Percentiles rank a stretch among this genome's conserved stretches.
Evolutionary conservation across 768 basidiomycete genomes (phyloP).

Genomic region (Phallus indusiatus): DNA sequence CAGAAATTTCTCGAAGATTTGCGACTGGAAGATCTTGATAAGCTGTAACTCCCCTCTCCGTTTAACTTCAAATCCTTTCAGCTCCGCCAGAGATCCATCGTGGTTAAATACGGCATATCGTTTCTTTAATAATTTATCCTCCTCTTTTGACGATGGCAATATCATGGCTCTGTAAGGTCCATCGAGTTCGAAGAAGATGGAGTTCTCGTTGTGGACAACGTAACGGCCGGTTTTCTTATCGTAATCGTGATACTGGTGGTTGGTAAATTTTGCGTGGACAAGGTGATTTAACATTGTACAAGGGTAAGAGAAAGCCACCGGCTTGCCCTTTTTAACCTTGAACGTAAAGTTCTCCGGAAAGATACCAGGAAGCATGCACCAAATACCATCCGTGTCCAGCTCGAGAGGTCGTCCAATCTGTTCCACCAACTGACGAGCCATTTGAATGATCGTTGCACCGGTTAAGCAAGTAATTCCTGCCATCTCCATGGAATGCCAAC

Average conservation of each 20-base stretch:
- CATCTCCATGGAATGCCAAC: constrained; percentile 99
- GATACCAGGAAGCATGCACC: constrained; percentile 98
- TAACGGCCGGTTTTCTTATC: constrained; percentile 81
- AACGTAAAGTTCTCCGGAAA: constrained; percentile 99
- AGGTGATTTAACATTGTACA: constrained; percentile 99
- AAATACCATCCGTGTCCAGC: constrained; percentile 97
- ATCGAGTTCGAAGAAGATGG: constrained; percentile 98
- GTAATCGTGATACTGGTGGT: constrained; percentile 94
- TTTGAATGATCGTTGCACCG: constrained; percentile 96
- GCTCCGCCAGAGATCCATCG: constrained; percentile 92
- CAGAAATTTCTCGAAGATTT: constrained; percentile 96
- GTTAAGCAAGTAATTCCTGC: constrained; percentile 98
- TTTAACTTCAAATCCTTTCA: constrained; percentile 99
- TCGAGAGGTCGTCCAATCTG: constrained; percentile 97
- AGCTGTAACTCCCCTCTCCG: constrained; percentile 94
- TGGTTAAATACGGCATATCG: constrained; percentile 99
- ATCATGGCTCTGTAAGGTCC: constrained; percentile 99
- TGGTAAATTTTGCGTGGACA: constrained; percentile 91
- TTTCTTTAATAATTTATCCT: constrained; percentile 97
- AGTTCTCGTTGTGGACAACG: constrained; percentile 85
- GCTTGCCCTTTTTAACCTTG: constrained; percentile 79
- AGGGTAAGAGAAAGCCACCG: constrained; percentile 86
- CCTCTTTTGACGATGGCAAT: constrained; percentile 96
- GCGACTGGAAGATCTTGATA: constrained; percentile 98
- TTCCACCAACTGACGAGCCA: constrained; percentile 95